Base-by-base conservation (phyloP, 169 alveolate species). In the Ichthyophthirius multifiliis region DNA sequence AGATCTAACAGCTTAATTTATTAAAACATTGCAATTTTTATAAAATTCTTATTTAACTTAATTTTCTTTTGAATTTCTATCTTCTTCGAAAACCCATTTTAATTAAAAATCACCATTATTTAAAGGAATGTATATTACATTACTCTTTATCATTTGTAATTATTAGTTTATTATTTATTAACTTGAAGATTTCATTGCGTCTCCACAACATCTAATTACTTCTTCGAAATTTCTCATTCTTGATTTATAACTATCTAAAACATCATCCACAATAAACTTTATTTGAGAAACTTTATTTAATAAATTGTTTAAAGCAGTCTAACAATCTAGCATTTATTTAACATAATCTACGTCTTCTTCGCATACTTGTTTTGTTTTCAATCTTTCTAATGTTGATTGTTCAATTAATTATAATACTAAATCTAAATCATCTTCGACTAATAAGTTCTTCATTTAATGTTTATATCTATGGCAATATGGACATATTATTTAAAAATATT, bases 401-500 rank as follows among this genome's bases (percentile, higher is more conserved):
- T 55, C 71, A 1, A 55, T 55, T 20, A 55, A 27, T 55, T 55
- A 5, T 9, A 55, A 23, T 27, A 55, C 71, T 20, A 55, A 27
- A 55, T 55, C 71, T 12, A 55, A 39, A 27, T 55, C 71, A 55
- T 55, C 71, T 55, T 55, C 71, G 9, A 55, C 71, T 55, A 27
- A 27, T 55, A 55, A 5, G 9, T 55, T 20, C 23, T 55, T 34
- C 7, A 16, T 55, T 1, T 55, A 23, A 10, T 55, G 71, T 23
- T 55, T 39, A 27, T 27, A 27, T 55, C 71, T 55, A 55, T 55
- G 71, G 16, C 71, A 55, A 27, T 10, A 55, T 10, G 71, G 71
- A 6, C 71, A 55, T 20, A 55, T 55, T 23, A 55, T 6, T 27
- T 55, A 27, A 55, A 55, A 55, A 9, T 55, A 55, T 5, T 55